Evolutionary conservation across 2,329 filamentous ascomycete genomes (phyloP), one percentile per base, ranked within the genome.

Genomic region (Ophiocordyceps camponoti-saundersi): DNA sequence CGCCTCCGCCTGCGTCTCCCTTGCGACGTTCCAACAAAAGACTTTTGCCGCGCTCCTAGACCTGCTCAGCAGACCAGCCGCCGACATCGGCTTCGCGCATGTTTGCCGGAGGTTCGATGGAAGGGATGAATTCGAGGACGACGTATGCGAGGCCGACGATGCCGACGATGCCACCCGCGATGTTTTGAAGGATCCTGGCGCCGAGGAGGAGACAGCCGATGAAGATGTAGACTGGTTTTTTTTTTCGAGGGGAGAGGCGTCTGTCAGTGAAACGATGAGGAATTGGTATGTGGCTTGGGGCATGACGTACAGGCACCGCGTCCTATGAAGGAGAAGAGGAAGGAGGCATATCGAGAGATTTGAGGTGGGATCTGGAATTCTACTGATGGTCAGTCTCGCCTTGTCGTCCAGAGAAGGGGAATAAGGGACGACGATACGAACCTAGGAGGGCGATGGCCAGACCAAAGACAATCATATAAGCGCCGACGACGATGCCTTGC

Each of bases 361-460:
- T 95, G 89, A 49, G 89, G 86, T 45, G 92, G 90, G 56, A 95
- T 90, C 66, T 95, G 84, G 70, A 96, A 94, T 67, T 98, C 92
- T 73, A 57, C 2, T 16, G 34, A 12, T 34, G 12, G 53, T 63
- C 51, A 62, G 57, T 39, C 26, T 29, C 40, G 42, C 29, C 42
- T 22, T 40, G 18, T 36, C 34, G n/a, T n/a, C n/a, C n/a, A n/a
- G 30, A 23, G 13, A 1, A 45, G 40, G 23, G 29, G 32, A 2
- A 21, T 11, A 10, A 46, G 15, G 1, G 23, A 48, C 42, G 39
- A 48, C 22, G 13, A 26, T 49, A 10, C 34, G 32, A 66, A 75
- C 72, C 72, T 55, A 88, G 75, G 44, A 83, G 73, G 43, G 72
- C 82, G 53, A 85, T 81, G 54, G 76, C 80, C 50, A 88, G 73